Evolutionary conservation across 495 filamentous ascomycete species (phyloP), one percentile per base, ranked within the genome.

Genomic region (Extremus antarcticus): DNA sequence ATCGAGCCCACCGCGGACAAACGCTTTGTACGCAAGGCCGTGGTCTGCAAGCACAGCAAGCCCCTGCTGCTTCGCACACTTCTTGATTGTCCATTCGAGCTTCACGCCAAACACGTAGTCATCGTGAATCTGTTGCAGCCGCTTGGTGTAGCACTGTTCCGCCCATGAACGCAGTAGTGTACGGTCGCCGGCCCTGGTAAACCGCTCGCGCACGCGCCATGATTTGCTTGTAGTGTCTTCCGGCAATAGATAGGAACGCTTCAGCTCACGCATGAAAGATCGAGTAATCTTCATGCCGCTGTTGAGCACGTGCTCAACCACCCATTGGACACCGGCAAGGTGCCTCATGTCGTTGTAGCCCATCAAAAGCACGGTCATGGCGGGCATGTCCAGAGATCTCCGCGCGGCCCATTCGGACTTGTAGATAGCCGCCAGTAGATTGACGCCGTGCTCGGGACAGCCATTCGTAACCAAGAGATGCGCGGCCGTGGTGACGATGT

Each of bases 401-500:
- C 50, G 21, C 3, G 32, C 19, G 22, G 57, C 57, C 41, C 29
- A 54, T 22, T 52, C 25, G 10, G 60, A 59, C 4, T 49, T 15
- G 46, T 45, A 56, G 16, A 65, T 61, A 1, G 45, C 25, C 2
- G 19, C 35, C 25, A 65, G 53, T 0, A 63, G 25, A 3, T 56
- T 48, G 35, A 65, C n/a, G 2, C 49, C 63, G 21, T 39, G 25
- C 3, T 25, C 17, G 32, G 60, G 17, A 1, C 19, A 10, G n/a
- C 41, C 10, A 20, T 41, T 32, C 10, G 43, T 22, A 19, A 65
- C 51, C 10, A 65, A 43, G 17, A 49, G n/a, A 38, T 56, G 17
- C 0, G 63, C 63, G 25, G 61, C 63, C 4, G 61, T 43, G 13
- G 56, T 50, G n/a, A 35, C 61, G 17, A 65, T 41, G 45, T 55